Percentiles rank a stretch among this genome's conserved stretches.
Conservation (phyloP, 2,329 filamentous ascomycete genomes). For the Neofusicoccum cordaticola region DNA sequence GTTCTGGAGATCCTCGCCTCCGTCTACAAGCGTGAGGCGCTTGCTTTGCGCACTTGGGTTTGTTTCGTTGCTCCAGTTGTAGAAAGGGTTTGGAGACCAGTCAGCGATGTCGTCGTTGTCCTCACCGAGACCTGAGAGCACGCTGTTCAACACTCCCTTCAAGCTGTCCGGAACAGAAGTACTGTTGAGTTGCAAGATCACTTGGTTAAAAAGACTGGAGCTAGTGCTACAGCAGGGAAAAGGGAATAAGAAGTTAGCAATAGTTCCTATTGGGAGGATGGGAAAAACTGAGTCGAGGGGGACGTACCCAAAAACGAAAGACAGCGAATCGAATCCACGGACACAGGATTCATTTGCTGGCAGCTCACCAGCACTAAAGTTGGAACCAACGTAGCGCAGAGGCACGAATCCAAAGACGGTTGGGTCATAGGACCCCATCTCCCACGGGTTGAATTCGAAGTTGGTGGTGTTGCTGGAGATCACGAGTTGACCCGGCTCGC, state of each 20-base stretch:
- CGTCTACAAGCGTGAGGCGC: slow-evolving; percentile 71
- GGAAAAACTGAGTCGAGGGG: no score
- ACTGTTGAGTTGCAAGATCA: slow-evolving; percentile 63
- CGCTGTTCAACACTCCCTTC: slow-evolving; percentile 47
- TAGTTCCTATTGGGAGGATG: no score
- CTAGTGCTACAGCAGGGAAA: slow-evolving; percentile 56
- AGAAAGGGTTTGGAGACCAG: slow-evolving; percentile 75
- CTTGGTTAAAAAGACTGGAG: slow-evolving; percentile 78
- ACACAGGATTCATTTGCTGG: slow-evolving; percentile 61
- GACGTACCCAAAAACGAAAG: slow-evolving; percentile 66
- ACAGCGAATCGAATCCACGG: slow-evolving; percentile 76
- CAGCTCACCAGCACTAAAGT: slow-evolving; percentile 63
- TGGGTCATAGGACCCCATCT: slow-evolving; percentile 75
- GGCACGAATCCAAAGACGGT: slow-evolving; percentile 70
- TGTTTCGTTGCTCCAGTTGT: slow-evolving; percentile 57
- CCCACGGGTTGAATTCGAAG: slow-evolving; percentile 75
- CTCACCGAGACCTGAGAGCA: slow-evolving; percentile 57
- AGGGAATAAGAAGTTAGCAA: no score
- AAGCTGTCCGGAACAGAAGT: slow-evolving; percentile 51
- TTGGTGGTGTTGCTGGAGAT: slow-evolving; percentile 71
- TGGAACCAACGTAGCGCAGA: slow-evolving; percentile 68
- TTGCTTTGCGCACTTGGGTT: slow-evolving; percentile 56
- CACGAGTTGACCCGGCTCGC: slow-evolving; percentile 59
- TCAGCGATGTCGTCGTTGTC: slow-evolving; percentile 68
- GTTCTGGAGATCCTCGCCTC: slow-evolving; percentile 75